Base-by-base conservation (phyloP, 1,284 basidiomycete genomes). In the Fomitiporia mediterranea region DNA sequence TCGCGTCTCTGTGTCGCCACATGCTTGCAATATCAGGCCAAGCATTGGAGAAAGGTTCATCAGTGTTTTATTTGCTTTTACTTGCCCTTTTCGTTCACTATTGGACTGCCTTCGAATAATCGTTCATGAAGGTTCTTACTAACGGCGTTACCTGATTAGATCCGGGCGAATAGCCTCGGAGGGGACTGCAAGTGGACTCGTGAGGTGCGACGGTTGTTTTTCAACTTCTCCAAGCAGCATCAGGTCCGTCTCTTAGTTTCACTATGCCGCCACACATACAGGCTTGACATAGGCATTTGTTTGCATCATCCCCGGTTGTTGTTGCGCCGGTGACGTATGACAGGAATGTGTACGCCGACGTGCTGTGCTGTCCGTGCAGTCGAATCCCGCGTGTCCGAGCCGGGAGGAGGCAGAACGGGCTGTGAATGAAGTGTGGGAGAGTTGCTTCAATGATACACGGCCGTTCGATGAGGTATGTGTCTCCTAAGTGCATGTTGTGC, bases 381-480 rank as follows among this genome's bases (percentile, higher is more conserved):
- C 80, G 9, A 94, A 98, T 68, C 86, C 91, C 15, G 76, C 79
- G n/a, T 98, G 93, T 68, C 83, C 84, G 2, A 81, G 86, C 62
- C 72, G 76, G 46, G 88, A 80, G 11, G 78, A 87, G 49, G 96
- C 96, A 4, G 90, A 94, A 68, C 79, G 81, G 57, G 92, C 85
- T 2, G 95, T 98, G 49, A 96, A 98, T 63, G 92, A 98, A 69
- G 96, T 98, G 43, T 99, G 91, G 87, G 90, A 94, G 64, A 93
- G 90, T 64, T 99, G 96, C 71, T 96, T 94, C 72, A 85, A 82
- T 48, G 96, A 99, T 70, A 98, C 95, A 5, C 75, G 95, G 63
- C 96, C 96, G 5, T 99, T 98, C 70, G 96, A 98, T 71, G 94
- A 98, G 84, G 91, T 95, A 62, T 58, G 72, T 64, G 15, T 27